These are phyloP conservation scores for Pichia sp. DNA, from an alignment of 1,139 yeast genomes.

Conservation along the genomic window DNA sequence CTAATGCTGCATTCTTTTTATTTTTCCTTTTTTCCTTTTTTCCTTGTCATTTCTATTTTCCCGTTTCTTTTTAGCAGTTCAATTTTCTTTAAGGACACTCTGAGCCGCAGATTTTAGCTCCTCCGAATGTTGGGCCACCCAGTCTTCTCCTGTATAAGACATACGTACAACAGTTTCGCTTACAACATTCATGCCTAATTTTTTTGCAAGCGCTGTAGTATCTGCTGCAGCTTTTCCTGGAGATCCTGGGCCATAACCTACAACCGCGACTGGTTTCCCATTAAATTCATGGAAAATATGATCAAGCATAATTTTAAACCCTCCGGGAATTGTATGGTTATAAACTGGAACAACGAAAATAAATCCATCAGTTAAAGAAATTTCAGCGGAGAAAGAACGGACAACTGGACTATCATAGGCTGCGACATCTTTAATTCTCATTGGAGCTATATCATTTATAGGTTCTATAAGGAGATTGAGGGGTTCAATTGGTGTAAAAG, in stretches of 20 bases:
- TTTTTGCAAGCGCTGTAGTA: not conserved
- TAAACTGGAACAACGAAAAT: constrained; percentile 6
- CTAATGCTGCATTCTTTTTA: no score
- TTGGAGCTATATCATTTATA: constrained; percentile 1
- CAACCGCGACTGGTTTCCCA: constrained; percentile 1
- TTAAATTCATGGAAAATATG: constrained; percentile 5
- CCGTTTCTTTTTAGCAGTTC: no score
- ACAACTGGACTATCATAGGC: constrained; percentile 4
- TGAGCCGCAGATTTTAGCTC: no score
- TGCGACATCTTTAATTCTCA: not conserved
- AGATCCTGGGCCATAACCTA: constrained; percentile 1
- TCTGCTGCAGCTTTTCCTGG: not conserved
- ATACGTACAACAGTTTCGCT: no score
- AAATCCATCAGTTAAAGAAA: not conserved
- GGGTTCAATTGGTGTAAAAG: constrained; percentile 2
- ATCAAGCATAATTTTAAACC: constrained; percentile 7
- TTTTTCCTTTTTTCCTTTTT: no score
- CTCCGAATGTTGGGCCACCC: no score
- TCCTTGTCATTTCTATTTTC: no score
- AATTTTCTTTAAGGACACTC: no score
- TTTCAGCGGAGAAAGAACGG: not conserved
- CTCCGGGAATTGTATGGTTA: constrained; percentile 5
- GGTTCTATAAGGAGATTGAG: constrained; percentile 4
- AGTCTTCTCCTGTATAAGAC: no score
- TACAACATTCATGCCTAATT: constrained; percentile 2